Base-by-base conservation (phyloP, 2,329 filamentous ascomycete species). In the Aureobasidium namibiae region DNA sequence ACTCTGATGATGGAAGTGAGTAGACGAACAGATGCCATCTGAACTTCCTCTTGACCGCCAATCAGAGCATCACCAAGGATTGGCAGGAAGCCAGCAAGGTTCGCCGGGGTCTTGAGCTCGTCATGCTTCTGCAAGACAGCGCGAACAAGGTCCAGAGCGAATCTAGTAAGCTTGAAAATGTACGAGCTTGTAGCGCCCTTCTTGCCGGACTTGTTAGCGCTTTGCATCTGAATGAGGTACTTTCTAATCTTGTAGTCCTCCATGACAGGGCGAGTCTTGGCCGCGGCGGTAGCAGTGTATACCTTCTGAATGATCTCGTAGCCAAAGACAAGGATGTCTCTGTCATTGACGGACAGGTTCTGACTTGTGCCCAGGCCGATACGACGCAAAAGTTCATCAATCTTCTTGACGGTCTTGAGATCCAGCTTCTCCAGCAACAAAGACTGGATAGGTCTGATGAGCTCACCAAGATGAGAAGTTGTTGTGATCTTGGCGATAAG, bases 241-340 rank as follows among this genome's bases (percentile, higher is more conserved):
- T 87, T 85, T 68, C 81, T 85, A 46, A 86, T 78, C 62, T 80
- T 81, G 16, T 82, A 81, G 65, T 88, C 83, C 8, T 84, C 74
- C 66, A 81, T 83, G 59, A 26, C 49, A 13, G 52, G 57, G 13
- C 48, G 36, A 21, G 36, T 29, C n/a, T 50, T 44, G 8, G 53
- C 68, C 61, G 64, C 61, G 64, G 70, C 8, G 76, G 78, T 65
- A 78, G 82, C 65, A 23, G 65, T 64, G 60, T 96, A 95, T 0
- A 90, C 88, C 63, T 92, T 87, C 68, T 95, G 89, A 41, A 97
- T 89, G 48, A 97, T 82, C 71, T 97, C 90, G 70, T 96, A 97
- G 71, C 92, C 96, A 72, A 99, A 96, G 0, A 96, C 77, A n/a
- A 99, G 76, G 41, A 92, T 86, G 64, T 96, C 90, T 50, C 87